Percentiles rank a stretch among this genome's conserved stretches.
Conservation (phyloP, 305 asterid species). For the Solanum aculeatissimum region DNA sequence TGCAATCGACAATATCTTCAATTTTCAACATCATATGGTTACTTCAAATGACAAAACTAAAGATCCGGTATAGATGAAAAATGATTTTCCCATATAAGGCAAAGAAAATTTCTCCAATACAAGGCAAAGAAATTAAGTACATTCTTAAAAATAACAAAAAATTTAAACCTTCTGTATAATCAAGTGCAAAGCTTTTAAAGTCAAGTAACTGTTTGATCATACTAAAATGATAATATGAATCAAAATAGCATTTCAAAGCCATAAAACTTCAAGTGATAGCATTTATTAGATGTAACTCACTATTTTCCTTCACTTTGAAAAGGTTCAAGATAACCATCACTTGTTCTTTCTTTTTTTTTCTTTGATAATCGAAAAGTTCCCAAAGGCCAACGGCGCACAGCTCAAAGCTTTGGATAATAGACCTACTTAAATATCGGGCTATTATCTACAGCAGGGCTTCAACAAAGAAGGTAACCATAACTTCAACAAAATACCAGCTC, state of each 20-base stretch:
- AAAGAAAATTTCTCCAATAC: background rate
- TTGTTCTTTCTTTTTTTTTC: background rate
- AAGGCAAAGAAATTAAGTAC: background rate
- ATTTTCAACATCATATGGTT: background rate
- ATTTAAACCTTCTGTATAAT: background rate
- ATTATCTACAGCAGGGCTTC: background rate
- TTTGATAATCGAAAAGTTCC: background rate
- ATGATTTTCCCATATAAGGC: background rate
- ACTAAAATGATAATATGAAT: background rate
- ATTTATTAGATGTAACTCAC: background rate
- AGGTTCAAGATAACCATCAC: background rate
- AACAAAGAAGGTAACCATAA: background rate
- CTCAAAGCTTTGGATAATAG: background rate
- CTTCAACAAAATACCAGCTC: background rate
- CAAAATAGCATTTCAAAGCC: background rate
- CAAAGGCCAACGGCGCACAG: background rate
- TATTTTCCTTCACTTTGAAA: background rate
- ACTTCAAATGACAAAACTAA: background rate
- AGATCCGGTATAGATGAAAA: background rate
- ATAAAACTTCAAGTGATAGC: background rate
- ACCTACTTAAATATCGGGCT: background rate
- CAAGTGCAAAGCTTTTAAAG: background rate
- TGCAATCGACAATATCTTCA: background rate
- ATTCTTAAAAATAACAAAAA: background rate
- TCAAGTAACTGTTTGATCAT: background rate